Conservation (phyloP, 129 eudicot genomes). For the Chrysanthemum makinoi region DNA sequence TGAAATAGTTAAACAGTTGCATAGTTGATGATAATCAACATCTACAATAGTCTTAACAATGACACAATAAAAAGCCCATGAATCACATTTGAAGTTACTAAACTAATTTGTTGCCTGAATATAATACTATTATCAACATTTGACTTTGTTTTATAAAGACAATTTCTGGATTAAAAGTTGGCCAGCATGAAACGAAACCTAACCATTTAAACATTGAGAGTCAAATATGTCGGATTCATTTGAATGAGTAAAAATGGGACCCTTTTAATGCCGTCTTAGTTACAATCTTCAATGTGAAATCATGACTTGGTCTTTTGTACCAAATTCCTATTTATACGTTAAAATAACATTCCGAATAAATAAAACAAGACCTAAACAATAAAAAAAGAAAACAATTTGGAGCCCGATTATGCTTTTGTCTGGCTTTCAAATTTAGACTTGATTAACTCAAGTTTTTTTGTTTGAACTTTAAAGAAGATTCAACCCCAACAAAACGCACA, state of each 20-base stretch:
- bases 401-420: neutral
- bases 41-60: too few species aligned
- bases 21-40: too few species aligned
- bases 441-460: neutral
- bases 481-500: too few species aligned
- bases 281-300: conserved; percentile 22
- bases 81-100: too few species aligned
- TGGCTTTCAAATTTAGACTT: neutral
- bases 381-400: neutral
- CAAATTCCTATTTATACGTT: neutral
- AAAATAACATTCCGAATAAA: too few species aligned
- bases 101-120: neutral
- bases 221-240: conserved; percentile 32
- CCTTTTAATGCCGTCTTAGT: conserved; percentile 16
- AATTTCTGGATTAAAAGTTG: conserved; percentile 15
- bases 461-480: neutral
- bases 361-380: neutral
- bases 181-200: conserved; percentile 28
- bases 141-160: conserved; percentile 4
- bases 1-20: too few species aligned
- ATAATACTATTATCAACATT: neutral
- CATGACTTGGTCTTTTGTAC: conserved; percentile 29
- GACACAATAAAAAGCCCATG: too few species aligned
- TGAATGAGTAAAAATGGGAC: conserved; percentile 36
- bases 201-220: conserved; percentile 16